Base-by-base conservation (phyloP, 2,329 filamentous ascomycete genomes). In the Fusarium vanettenii region DNA sequence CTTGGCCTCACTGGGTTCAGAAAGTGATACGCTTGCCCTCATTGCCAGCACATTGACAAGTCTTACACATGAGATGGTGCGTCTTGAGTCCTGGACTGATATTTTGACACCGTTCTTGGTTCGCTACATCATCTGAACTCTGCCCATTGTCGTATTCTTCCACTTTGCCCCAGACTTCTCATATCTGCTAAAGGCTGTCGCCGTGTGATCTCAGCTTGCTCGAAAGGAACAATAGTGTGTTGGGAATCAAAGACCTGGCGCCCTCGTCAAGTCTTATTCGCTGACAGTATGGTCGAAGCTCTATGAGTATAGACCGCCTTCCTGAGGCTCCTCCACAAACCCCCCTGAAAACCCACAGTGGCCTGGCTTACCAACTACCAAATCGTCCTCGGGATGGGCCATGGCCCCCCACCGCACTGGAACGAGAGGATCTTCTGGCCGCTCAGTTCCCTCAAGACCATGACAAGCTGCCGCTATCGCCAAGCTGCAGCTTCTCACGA, bases 391-490 rank as follows among this genome's bases (percentile, higher is more conserved):
- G 5, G 45, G 45, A 18, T 50, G 45, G 22, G 22, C 25, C 20
- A 62, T 68, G 9, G 57, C 65, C 3, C 69, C 69, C 69, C 65
- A 69, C 37, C 43, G 45, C 57, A 69, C 43, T 3, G 56, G 37
- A 16, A 13, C 5, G 11, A 69, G 6, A 16, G 67, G 33, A 1
- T 41, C 69, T 4, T 65, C 56, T 4, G 45, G 48, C n/a, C 62
- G 66, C 1, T 66, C 20, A 43, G 37, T 10, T 5, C 57, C 66
- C 4, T 16, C 37, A 5, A 50, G 61, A 3, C 62, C 56, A 20
- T 71, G 69, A 18, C 69, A 71, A 10, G 66, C 69, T 27, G 66
- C 69, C 2, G 66, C 66, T 25, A 71, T 69, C 11, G 41, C 69
- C 20, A 62, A 45, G 35, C 69, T 71, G 22, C 69, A 71, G 5